These are phyloP conservation scores for Kitagawia praeruptora DNA, from an alignment of 129 eudicot genomes.

Conservation along the genomic window DNA sequence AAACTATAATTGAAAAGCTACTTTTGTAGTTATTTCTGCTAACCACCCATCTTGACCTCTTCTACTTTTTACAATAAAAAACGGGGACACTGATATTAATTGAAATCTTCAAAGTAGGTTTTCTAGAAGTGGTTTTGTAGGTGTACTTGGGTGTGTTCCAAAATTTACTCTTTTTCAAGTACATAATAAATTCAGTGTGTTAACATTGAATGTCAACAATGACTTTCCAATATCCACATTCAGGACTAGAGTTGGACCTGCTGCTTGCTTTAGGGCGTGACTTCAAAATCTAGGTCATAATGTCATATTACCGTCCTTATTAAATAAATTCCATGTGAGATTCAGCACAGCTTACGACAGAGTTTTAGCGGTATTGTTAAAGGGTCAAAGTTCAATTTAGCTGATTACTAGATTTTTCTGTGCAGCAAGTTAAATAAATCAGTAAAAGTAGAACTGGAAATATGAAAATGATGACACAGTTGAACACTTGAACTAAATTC, in stretches of 20 bases:
- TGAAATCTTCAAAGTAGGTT: background rate
- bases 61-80: background rate
- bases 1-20: background rate
- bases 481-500: background rate
- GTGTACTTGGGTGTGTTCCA: background rate
- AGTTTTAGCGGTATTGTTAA: background rate
- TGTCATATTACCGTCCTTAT: no score
- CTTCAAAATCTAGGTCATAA: background rate
- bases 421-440: background rate
- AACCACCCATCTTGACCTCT: background rate
- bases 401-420: background rate
- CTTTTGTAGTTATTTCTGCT: background rate
- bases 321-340: background rate
- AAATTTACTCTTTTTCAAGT: background rate
- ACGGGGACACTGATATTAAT: no score
- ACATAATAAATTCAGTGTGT: background rate
- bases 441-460: background rate
- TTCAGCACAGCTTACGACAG: background rate
- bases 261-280: background rate
- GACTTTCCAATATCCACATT: background rate
- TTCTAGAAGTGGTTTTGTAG: background rate
- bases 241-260: background rate
- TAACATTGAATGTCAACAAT: background rate
- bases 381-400: background rate
- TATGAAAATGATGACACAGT: background rate